phyloP scores from a whole-genome alignment of 1,284 basidiomycete genomes.

The Malassezia cuniculi region DNA sequence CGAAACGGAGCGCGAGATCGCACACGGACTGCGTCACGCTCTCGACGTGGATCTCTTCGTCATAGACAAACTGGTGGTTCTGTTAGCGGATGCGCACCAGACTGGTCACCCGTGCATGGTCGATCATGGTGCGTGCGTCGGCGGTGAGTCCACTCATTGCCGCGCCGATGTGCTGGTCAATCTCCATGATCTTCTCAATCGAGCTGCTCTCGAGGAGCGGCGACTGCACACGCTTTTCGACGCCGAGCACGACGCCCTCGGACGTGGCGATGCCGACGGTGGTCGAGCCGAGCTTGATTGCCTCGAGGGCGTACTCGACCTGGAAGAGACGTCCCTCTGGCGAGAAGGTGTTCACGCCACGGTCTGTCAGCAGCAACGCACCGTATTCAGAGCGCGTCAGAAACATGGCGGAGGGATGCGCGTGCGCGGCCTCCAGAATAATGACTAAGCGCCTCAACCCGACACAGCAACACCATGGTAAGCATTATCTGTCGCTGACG shows the following conservation, averaged over 20 bases:
- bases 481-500: neutral
- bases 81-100: conserved; percentile 48
- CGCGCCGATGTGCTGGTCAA: conserved; percentile 87
- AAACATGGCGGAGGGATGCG: conserved; percentile 52
- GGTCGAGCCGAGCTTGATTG: conserved; percentile 63
- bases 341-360: conserved; percentile 97
- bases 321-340: conserved; percentile 89
- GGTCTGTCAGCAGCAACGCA: conserved; percentile 54
- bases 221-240: conserved; percentile 97
- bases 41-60: conserved; percentile 81
- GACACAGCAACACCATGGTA: neutral
- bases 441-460: conserved; percentile 1
- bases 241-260: conserved; percentile 80
- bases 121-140: conserved; percentile 97
- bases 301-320: conserved; percentile 86
- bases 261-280: conserved; percentile 65
- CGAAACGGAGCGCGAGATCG: conserved; percentile 90
- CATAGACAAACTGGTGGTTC: conserved; percentile 92
- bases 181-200: conserved; percentile 99
- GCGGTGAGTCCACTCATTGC: conserved; percentile 97
- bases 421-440: conserved; percentile 1
- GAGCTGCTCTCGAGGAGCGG: conserved; percentile 85
- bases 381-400: conserved; percentile 87
- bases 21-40: conserved; percentile 86
- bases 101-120: conserved; percentile 92